Conservation (phyloP, 345 rosid genomes). For the Populus tremula region DNA sequence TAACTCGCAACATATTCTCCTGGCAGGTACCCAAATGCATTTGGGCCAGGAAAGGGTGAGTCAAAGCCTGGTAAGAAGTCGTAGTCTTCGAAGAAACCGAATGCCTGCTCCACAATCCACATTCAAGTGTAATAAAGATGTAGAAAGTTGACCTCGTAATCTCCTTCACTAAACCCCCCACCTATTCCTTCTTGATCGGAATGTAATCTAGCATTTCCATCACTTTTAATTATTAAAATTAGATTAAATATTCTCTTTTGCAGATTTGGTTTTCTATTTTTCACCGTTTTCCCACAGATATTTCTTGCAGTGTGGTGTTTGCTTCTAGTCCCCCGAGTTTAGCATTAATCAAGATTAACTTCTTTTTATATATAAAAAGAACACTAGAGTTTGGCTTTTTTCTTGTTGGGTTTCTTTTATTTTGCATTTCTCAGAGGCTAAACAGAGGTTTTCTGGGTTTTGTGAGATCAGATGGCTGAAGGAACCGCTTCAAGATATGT, state of each 20-base stretch:
- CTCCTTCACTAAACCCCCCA: background rate
- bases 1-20: too few relatives aligned
- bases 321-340: background rate
- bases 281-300: background rate
- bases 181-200: background rate
- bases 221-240: background rate
- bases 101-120: too few relatives aligned
- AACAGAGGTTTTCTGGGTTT: background rate
- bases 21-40: too few relatives aligned
- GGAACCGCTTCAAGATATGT: constrained; percentile 75
- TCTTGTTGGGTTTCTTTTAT: background rate
- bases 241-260: background rate
- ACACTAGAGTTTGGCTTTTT: background rate
- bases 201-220: background rate
- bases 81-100: background rate
- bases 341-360: background rate
- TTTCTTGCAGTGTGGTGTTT: background rate
- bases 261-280: background rate
- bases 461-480: constrained; percentile 63
- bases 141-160: constrained; percentile 9
- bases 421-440: background rate
- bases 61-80: background rate
- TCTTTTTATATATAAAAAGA: too few relatives aligned
- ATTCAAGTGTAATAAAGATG: too few relatives aligned
- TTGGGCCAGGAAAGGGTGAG: too few relatives aligned